These are phyloP conservation scores for Penicillium soppii DNA, from an alignment of 495 filamentous ascomycete species.

Conservation along the genomic window DNA sequence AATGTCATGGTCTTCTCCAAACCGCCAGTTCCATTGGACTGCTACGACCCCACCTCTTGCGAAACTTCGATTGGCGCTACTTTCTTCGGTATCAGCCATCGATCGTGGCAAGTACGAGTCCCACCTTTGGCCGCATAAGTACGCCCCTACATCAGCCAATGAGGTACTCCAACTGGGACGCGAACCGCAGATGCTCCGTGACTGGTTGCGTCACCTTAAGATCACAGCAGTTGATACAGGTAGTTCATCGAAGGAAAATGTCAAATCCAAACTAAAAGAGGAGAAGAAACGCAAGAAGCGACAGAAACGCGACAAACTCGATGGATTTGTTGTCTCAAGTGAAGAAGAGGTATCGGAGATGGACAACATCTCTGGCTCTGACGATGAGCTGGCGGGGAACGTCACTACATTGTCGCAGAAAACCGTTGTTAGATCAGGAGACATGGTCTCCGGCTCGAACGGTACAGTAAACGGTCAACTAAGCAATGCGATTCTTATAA, in stretches of 20 bases:
- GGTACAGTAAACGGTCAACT: slow-evolving; percentile 42
- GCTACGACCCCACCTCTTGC: slow-evolving; percentile 48
- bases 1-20: slow-evolving; percentile 26
- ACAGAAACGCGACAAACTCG: slow-evolving; percentile 65
- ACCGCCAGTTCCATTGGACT: background rate
- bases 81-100: slow-evolving; percentile 67
- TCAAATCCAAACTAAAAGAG: slow-evolving; percentile 43
- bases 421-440: slow-evolving; percentile 63
- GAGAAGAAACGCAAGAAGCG: slow-evolving; percentile 61
- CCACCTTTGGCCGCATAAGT: slow-evolving; percentile 79
- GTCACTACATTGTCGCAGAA: slow-evolving; percentile 46
- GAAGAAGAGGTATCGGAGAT: slow-evolving; percentile 79
- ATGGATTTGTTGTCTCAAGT: slow-evolving; percentile 83
- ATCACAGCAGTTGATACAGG: slow-evolving; percentile 72
- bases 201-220: slow-evolving; percentile 80
- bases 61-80: slow-evolving; percentile 59
- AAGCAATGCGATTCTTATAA: slow-evolving; percentile 72
- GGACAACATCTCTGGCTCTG: slow-evolving; percentile 67
- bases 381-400: slow-evolving; percentile 50
- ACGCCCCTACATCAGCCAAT: slow-evolving; percentile 66
- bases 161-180: slow-evolving; percentile 76
- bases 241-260: slow-evolving; percentile 37
- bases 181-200: slow-evolving; percentile 68
- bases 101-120: slow-evolving; percentile 76
- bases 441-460: slow-evolving; percentile 36